Percentiles rank a stretch among this genome's conserved stretches.
Evolutionary conservation across 345 rosid species (phyloP).

Genomic region (Brassica juncea): DNA sequence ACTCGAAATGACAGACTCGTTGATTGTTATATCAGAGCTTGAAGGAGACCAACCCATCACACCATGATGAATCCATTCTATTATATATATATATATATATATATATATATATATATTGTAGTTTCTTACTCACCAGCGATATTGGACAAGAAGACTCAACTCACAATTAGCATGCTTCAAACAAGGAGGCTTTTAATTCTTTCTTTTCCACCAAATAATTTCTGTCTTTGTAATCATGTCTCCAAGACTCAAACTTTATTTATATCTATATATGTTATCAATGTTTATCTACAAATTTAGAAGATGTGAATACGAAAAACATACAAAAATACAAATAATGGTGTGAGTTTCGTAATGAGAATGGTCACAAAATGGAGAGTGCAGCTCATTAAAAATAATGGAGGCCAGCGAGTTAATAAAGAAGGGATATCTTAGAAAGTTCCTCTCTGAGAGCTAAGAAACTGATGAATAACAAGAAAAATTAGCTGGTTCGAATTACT

Average conservation of each 20-base stretch:
- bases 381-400: too few relatives aligned
- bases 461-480: too few relatives aligned
- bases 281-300: background rate
- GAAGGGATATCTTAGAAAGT: too few relatives aligned
- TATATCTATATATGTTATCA: background rate
- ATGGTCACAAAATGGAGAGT: too few relatives aligned
- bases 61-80: constrained; percentile 3
- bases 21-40: constrained; percentile 91
- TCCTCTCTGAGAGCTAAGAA: too few relatives aligned
- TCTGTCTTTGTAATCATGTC: background rate
- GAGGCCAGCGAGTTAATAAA: too few relatives aligned
- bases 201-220: background rate
- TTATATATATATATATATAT: constrained; percentile 8
- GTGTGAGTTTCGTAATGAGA: too few relatives aligned
- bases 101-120: background rate
- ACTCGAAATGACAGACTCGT: constrained; percentile 57
- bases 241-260: background rate
- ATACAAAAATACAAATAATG: background rate
- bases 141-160: background rate
- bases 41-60: constrained; percentile 59
- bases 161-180: constrained; percentile 1
- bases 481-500: too few relatives aligned
- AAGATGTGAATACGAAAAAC: background rate
- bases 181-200: constrained; percentile 6
- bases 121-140: constrained; percentile 17